These are phyloP conservation scores for Aureobasidium subglaciale DNA, from an alignment of 2,329 filamentous ascomycete species.

Conservation along the genomic window DNA sequence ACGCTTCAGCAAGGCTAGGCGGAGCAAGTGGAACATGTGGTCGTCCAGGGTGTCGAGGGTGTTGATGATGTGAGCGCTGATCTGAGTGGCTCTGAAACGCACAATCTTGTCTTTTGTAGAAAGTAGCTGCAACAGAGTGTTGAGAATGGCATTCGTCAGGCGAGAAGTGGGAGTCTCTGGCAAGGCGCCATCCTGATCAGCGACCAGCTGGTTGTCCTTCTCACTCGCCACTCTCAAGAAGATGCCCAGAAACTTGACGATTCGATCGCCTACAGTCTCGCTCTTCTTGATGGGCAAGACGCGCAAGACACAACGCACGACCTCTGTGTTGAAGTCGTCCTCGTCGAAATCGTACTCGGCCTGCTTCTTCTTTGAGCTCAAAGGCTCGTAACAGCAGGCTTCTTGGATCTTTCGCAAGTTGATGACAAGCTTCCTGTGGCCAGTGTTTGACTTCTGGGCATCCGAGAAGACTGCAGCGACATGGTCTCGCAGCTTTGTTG, in stretches of 20 bases:
- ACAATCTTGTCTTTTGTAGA: slow-evolving; percentile 87
- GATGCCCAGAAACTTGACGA: slow-evolving; percentile 77
- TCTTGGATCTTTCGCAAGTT: slow-evolving; percentile 88
- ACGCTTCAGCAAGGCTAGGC: slow-evolving; percentile 71
- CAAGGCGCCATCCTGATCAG: slow-evolving; percentile 59
- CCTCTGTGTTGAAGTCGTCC: slow-evolving; percentile 78
- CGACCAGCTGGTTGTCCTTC: slow-evolving; percentile 60
- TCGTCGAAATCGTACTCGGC: slow-evolving; percentile 66
- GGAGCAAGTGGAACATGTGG: slow-evolving; percentile 76
- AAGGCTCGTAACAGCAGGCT: slow-evolving; percentile 58
- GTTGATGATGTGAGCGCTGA: slow-evolving; percentile 86
- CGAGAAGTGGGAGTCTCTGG: slow-evolving; percentile 79
- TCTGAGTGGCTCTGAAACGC: slow-evolving; percentile 80
- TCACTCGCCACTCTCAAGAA: slow-evolving; percentile 67
- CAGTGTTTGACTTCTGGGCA: slow-evolving; percentile 78
- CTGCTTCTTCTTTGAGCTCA: slow-evolving; percentile 44
- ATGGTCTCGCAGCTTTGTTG: slow-evolving; percentile 64
- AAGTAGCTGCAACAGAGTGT: slow-evolving; percentile 66
- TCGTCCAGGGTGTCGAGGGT: slow-evolving; percentile 88
- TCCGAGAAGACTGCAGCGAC: slow-evolving; percentile 55
- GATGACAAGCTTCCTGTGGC: slow-evolving; percentile 82
- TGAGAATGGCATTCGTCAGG: slow-evolving; percentile 67
- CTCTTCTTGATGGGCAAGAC: slow-evolving; percentile 86
- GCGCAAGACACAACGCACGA: slow-evolving; percentile 73
- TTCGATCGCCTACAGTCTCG: slow-evolving; percentile 77